Percentiles rank a stretch among this genome's conserved stretches.
Conservation (phyloP, 164 flowering plant species). For the Annona squamosa region DNA sequence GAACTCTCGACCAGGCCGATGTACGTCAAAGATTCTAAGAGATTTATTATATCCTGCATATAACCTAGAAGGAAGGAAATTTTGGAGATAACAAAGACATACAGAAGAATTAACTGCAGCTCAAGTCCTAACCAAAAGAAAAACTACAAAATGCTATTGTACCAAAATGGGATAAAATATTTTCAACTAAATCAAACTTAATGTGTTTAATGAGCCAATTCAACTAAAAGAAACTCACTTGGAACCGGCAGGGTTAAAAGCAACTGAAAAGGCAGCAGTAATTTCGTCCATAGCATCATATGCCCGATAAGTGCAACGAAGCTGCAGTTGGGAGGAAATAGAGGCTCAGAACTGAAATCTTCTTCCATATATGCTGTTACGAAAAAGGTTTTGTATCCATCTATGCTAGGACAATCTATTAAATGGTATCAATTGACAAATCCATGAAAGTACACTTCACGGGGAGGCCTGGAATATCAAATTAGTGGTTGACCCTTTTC, state of each 20-base stretch:
- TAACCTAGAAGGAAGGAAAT: slow-evolving; percentile 39
- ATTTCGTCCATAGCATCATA: slow-evolving; percentile 97
- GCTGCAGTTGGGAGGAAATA: slow-evolving; percentile 35
- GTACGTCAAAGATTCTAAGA: slow-evolving; percentile 77
- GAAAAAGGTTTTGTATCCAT: neutral
- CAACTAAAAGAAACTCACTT: slow-evolving; percentile 34
- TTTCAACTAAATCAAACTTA: neutral
- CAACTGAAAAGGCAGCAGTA: slow-evolving; percentile 82
- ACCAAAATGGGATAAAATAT: neutral
- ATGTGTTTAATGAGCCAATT: neutral
- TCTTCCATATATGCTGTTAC: neutral
- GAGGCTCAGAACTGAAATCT: neutral
- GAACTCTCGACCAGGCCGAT: slow-evolving; percentile 94
- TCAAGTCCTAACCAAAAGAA: neutral
- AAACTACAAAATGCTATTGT: neutral
- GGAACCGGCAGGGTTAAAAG: slow-evolving; percentile 71
- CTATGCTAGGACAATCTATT: neutral
- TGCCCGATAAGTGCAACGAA: slow-evolving; percentile 94
- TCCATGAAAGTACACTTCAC: neutral
- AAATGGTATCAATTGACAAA: neutral
- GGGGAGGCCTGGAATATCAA: neutral
- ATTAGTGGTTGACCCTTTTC: neutral
- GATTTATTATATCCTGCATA: slow-evolving; percentile 91
- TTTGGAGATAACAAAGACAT: neutral
- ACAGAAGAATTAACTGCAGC: neutral